phyloP scores from a whole-genome alignment of 306 rosid species.

The Parietaria judaica region DNA sequence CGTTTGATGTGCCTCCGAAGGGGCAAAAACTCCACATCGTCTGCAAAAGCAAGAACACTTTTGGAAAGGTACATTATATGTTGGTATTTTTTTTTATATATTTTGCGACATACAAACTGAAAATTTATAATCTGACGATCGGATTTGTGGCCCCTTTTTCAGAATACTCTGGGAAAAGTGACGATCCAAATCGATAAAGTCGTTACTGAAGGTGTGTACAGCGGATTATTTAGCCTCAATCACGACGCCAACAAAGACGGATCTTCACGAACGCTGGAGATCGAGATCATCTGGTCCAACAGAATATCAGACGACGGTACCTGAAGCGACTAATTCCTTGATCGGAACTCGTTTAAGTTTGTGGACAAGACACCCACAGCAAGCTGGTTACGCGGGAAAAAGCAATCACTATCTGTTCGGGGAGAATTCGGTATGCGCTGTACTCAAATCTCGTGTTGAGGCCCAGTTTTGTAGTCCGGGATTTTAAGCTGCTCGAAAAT shows the following conservation, averaged over 20 bases:
- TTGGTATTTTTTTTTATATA: not conserved
- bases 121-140: not conserved
- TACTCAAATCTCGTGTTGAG: constrained; percentile 28
- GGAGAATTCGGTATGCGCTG: constrained; percentile 33
- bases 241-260: constrained; percentile 89
- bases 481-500: constrained; percentile 30
- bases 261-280: constrained; percentile 81
- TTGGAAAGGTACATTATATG: constrained; percentile 67
- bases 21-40: constrained; percentile 89
- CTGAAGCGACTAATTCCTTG: constrained; percentile 21
- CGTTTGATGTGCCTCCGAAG: constrained; percentile 91
- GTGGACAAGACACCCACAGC: not conserved
- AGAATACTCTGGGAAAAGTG: constrained; percentile 89
- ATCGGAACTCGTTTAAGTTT: constrained; percentile 13
- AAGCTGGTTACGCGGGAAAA: constrained; percentile 3
- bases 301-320: constrained; percentile 57
- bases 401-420: constrained; percentile 7
- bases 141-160: constrained; percentile 26
- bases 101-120: not conserved
- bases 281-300: constrained; percentile 92
- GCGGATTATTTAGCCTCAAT: constrained; percentile 90
- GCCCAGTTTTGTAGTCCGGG: constrained; percentile 64
- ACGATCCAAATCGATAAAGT: constrained; percentile 96
- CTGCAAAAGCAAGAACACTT: constrained; percentile 98
- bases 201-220: constrained; percentile 85